A percentile compares a stretch with the other conserved stretches of the same genome.
Evolutionary conservation across 768 basidiomycete species (phyloP).

Genomic region (Trametes maxima): DNA sequence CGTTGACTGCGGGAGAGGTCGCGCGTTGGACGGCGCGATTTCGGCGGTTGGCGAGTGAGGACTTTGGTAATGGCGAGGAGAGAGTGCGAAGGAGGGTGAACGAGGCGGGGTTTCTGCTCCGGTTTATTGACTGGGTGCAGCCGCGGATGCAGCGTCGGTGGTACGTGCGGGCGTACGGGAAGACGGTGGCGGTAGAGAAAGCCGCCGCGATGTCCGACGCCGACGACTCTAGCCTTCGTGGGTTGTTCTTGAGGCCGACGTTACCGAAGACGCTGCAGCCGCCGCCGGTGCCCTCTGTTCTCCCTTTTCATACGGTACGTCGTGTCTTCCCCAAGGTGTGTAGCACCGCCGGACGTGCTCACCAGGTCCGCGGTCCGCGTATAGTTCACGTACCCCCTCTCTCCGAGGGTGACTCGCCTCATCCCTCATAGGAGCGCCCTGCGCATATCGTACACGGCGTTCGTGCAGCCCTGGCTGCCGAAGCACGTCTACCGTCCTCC

Average conservation of each 20-base stretch:
- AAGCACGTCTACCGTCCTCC: slow-evolving; percentile 43
- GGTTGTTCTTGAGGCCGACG: slow-evolving; percentile 24
- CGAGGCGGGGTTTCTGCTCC: slow-evolving; percentile 48
- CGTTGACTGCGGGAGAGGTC: slow-evolving; percentile 31
- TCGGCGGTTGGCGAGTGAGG: slow-evolving; percentile 30
- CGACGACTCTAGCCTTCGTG: slow-evolving; percentile 10
- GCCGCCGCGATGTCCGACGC: slow-evolving; percentile 11
- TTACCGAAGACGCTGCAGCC: slow-evolving; percentile 30
- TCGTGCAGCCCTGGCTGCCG: slow-evolving; percentile 45
- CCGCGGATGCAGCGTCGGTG: slow-evolving; percentile 45
- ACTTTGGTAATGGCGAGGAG: slow-evolving; percentile 23
- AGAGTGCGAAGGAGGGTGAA: slow-evolving; percentile 31
- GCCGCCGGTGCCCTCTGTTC: slow-evolving; percentile 42
- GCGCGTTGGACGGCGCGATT: slow-evolving; percentile 38
- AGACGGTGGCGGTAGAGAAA: slow-evolving; percentile 26
- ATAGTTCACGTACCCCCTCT: slow-evolving; percentile 51
- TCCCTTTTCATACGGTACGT: slow-evolving; percentile 53
- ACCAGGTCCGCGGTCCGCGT: background rate
- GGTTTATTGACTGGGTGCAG: slow-evolving; percentile 46
- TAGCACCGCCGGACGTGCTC: background rate
- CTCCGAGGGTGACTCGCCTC: slow-evolving; percentile 43
- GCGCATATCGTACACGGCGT: slow-evolving; percentile 45
- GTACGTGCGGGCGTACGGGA: slow-evolving; percentile 44
- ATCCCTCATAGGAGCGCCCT: slow-evolving; percentile 52
- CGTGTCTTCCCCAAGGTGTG: background rate